Percentiles rank a stretch among this genome's conserved stretches.
Evolutionary conservation across 352 stramenopile species (phyloP).

Genomic region (Phytopythium ostracodes): DNA sequence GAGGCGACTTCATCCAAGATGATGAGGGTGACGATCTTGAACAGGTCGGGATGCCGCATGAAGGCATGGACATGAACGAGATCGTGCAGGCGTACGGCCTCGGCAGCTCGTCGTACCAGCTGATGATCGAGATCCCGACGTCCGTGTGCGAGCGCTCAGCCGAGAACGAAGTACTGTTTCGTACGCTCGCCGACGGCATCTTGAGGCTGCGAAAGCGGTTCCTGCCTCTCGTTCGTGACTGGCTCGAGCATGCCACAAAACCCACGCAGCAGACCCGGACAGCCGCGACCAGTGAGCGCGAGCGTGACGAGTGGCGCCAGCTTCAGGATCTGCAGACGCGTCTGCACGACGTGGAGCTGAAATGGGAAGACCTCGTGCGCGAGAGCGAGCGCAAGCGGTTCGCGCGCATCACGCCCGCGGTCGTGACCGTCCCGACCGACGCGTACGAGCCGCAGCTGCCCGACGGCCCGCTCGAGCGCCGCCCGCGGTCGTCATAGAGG

Average conservation of each 20-base stretch:
- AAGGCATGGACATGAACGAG: constrained; percentile 70
- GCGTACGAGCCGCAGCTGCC: constrained; percentile 9
- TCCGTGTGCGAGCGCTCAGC: constrained; percentile 45
- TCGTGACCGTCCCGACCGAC: constrained; percentile 23
- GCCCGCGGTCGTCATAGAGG: not conserved
- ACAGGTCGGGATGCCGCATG: constrained; percentile 1
- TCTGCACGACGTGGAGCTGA: constrained; percentile 22
- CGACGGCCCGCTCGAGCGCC: not conserved
- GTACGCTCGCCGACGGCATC: constrained; percentile 40
- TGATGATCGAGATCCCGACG: constrained; percentile 66
- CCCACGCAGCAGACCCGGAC: not conserved
- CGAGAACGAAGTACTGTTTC: constrained; percentile 71
- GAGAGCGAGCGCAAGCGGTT: constrained; percentile 31
- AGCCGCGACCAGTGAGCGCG: not conserved
- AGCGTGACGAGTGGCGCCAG: not conserved
- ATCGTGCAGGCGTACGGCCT: constrained; percentile 77
- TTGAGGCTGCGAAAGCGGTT: constrained; percentile 69
- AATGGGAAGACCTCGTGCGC: constrained; percentile 36
- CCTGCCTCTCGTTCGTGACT: constrained; percentile 58
- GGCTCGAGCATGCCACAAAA: constrained; percentile 27
- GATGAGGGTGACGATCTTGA: constrained; percentile 9
- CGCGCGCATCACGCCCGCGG: constrained; percentile 17
- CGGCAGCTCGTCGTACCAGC: constrained; percentile 67
- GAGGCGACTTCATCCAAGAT: constrained; percentile 9
- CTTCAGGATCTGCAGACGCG: constrained; percentile 12